Evolutionary conservation across 1,284 basidiomycete species (phyloP).

Genomic region (Farysia itapuensis): DNA sequence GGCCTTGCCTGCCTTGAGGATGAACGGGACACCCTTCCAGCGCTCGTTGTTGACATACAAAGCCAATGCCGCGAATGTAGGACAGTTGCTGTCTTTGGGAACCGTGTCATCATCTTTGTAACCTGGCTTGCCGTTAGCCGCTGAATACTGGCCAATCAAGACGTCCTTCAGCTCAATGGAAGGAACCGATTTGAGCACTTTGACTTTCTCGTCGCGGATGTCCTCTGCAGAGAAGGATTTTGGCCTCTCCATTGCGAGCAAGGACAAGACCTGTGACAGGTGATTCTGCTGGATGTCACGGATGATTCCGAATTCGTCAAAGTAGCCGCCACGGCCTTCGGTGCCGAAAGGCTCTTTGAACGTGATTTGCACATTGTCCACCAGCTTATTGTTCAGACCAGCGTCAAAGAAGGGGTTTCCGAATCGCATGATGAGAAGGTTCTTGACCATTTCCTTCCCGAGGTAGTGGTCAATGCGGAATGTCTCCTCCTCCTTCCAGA

Average conservation of each 20-base stretch:
- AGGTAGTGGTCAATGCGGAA: slow-evolving; percentile 60
- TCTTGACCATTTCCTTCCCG: slow-evolving; percentile 60
- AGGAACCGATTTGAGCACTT: slow-evolving; percentile 56
- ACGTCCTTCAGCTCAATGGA: slow-evolving; percentile 56
- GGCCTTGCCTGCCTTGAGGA: slow-evolving; percentile 59
- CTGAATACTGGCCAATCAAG: slow-evolving; percentile 60
- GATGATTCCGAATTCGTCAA: slow-evolving; percentile 62
- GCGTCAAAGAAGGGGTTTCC: slow-evolving; percentile 56
- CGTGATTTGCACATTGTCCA: slow-evolving; percentile 60
- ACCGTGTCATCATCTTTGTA: slow-evolving; percentile 61
- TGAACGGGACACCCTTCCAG: slow-evolving; percentile 58
- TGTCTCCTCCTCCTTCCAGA: slow-evolving; percentile 59
- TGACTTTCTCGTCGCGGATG: slow-evolving; percentile 60
- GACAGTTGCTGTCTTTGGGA: slow-evolving; percentile 61
- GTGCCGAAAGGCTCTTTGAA: slow-evolving; percentile 61
- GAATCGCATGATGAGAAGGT: slow-evolving; percentile 56
- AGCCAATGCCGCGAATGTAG: slow-evolving; percentile 59
- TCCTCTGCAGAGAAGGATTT: slow-evolving; percentile 58
- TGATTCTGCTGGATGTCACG: slow-evolving; percentile 61
- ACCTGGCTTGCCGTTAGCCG: slow-evolving; percentile 59
- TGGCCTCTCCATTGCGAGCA: slow-evolving; percentile 60
- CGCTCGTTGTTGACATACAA: slow-evolving; percentile 55
- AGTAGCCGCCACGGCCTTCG: slow-evolving; percentile 61
- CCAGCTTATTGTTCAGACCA: slow-evolving; percentile 58
- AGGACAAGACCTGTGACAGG: slow-evolving; percentile 57